These are phyloP conservation scores for Musa acuminata DNA, from an alignment of 176 grass and related monocot species.

Conservation along the genomic window DNA sequence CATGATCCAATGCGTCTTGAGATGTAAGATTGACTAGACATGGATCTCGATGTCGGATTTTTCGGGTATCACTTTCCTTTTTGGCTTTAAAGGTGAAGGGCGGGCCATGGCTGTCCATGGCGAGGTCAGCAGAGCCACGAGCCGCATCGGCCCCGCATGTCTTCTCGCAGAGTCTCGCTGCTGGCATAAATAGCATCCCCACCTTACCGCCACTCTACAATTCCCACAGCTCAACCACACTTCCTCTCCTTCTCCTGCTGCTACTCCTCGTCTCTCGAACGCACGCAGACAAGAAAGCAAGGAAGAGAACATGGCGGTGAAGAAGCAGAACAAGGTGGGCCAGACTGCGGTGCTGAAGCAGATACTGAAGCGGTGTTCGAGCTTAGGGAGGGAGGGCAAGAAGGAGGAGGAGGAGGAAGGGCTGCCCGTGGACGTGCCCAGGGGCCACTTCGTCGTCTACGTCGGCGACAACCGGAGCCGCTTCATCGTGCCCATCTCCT, in stretches of 20 bases:
- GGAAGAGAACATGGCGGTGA: conserved; percentile 34
- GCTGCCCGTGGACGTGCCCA: conserved; percentile 67
- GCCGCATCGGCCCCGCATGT: not conserved
- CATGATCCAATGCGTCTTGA: too few species aligned
- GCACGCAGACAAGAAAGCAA: not conserved
- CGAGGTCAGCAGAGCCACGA: not conserved
- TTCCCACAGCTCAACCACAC: not conserved
- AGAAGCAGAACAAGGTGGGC: conserved; percentile 24
- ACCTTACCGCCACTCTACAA: not conserved
- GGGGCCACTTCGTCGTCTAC: conserved; percentile 88
- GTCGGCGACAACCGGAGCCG: conserved; percentile 62
- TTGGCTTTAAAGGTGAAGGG: not conserved
- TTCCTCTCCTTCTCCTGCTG: not conserved
- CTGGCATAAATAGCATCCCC: not conserved
- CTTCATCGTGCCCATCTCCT: conserved; percentile 78
- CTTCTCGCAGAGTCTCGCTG: not conserved
- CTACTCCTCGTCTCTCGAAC: not conserved
- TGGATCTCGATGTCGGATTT: too few species aligned
- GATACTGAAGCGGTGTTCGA: conserved; percentile 79
- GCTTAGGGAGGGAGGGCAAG: conserved; percentile 33
- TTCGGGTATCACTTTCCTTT: not conserved
- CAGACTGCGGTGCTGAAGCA: conserved; percentile 49
- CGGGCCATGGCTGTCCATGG: not conserved
- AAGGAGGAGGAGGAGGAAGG: conserved; percentile 23
- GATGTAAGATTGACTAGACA: too few species aligned